Conservation (phyloP, 2,329 filamentous ascomycete species). For the Aspergillus puulaauensis region DNA sequence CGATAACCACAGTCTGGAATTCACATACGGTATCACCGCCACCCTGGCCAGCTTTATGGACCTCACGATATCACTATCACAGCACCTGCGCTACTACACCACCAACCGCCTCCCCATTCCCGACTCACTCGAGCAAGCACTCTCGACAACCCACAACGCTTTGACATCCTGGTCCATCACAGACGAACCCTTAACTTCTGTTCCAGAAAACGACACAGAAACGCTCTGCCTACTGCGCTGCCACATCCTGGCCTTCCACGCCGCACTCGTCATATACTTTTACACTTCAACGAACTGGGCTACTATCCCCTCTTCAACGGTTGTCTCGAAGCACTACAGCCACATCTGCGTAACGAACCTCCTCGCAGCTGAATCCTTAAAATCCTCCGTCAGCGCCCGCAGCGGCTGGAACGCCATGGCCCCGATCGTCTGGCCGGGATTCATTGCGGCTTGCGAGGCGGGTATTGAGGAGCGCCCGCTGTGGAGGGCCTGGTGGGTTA, state of each 20-base stretch:
- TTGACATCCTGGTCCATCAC: neutral
- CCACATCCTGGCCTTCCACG: neutral
- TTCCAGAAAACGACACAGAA: neutral
- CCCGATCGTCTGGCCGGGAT: constrained; percentile 10
- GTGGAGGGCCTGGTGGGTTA: neutral
- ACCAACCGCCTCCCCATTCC: neutral
- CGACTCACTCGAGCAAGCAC: neutral
- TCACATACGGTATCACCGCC: neutral
- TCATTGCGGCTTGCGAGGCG: constrained; percentile 8
- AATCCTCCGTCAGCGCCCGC: neutral
- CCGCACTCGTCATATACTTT: neutral
- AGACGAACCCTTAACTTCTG: neutral
- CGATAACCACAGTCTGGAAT: neutral
- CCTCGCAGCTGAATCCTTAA: neutral
- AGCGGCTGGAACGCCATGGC: constrained; percentile 9
- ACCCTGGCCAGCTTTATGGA: neutral
- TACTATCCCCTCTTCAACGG: too few relatives aligned
- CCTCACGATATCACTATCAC: neutral
- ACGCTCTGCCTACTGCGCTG: neutral
- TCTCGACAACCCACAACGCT: accelerated
- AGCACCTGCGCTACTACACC: neutral
- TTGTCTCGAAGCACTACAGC: neutral
- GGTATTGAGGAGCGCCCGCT: neutral
- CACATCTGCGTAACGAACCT: neutral
- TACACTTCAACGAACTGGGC: neutral